These are phyloP conservation scores for Talinum fruticosum DNA, from an alignment of 148 eudicot species.

Conservation along the genomic window DNA sequence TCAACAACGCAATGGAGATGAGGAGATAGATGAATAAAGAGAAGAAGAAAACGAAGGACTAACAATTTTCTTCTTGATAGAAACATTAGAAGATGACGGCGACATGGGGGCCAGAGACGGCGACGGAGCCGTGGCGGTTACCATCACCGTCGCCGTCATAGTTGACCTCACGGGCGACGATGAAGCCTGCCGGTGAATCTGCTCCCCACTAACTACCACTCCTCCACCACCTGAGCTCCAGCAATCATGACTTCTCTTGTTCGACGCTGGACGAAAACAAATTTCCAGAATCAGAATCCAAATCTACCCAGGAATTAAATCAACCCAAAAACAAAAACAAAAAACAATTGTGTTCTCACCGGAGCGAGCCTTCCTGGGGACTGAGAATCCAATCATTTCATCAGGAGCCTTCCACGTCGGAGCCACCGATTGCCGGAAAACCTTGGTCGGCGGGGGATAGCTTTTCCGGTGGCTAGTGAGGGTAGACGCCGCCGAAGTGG, in stretches of 20 bases:
- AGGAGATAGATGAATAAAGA: neutral
- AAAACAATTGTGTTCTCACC: slow-evolving; percentile 31
- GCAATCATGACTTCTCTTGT: slow-evolving; percentile 73
- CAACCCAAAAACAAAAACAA: neutral
- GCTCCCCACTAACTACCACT: slow-evolving; percentile 39
- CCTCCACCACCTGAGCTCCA: slow-evolving; percentile 51
- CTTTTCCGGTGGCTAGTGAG: slow-evolving; percentile 55
- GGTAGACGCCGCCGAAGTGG: slow-evolving; percentile 27
- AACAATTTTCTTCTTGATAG: slow-evolving; percentile 72
- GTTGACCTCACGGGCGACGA: slow-evolving; percentile 60
- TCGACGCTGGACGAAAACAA: slow-evolving; percentile 45
- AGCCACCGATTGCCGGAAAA: slow-evolving; percentile 38
- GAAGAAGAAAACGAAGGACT: slow-evolving; percentile 22
- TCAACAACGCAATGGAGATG: neutral
- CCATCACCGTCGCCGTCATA: slow-evolving; percentile 23
- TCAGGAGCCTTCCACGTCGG: slow-evolving; percentile 81
- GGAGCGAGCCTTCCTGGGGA: slow-evolving; percentile 91
- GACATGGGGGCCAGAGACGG: slow-evolving; percentile 48
- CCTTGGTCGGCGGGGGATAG: slow-evolving; percentile 57
- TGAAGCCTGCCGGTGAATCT: slow-evolving; percentile 42
- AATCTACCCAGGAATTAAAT: neutral
- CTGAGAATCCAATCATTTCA: slow-evolving; percentile 78
- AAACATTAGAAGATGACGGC: slow-evolving; percentile 70
- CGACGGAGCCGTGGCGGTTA: slow-evolving; percentile 16
- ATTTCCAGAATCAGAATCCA: neutral